Evolutionary conservation across 306 rosid species (phyloP).

Genomic region (Abrus pulchellus): DNA sequence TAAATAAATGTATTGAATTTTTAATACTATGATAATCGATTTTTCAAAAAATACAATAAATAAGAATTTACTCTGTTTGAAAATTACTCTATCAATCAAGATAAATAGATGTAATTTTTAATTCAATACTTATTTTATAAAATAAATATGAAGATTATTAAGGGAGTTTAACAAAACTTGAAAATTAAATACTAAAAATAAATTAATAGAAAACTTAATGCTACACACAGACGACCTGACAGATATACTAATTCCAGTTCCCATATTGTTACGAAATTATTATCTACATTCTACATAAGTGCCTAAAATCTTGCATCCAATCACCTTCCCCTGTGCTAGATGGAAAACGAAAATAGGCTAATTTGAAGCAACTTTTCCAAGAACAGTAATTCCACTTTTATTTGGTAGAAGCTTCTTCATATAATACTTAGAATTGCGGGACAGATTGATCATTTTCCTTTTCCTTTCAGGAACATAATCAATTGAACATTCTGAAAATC

Average conservation of each 20-base stretch:
- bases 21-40: too few species aligned
- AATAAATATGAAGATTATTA: too few species aligned
- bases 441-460: slow-evolving; percentile 74
- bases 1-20: too few species aligned
- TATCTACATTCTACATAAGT: slow-evolving; percentile 19
- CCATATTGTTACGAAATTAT: slow-evolving; percentile 11
- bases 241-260: slow-evolving; percentile 2
- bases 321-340: background rate
- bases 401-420: slow-evolving; percentile 85
- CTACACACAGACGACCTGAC: slow-evolving; percentile 25
- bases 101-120: too few species aligned
- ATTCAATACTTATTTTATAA: too few species aligned
- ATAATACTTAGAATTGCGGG: slow-evolving; percentile 93
- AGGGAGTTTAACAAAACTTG: too few species aligned
- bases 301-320: slow-evolving; percentile 33
- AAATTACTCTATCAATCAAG: too few species aligned
- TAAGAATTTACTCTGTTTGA: too few species aligned
- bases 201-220: background rate
- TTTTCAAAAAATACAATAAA: too few species aligned
- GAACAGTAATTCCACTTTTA: slow-evolving; percentile 71
- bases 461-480: slow-evolving; percentile 79
- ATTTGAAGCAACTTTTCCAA: slow-evolving; percentile 48
- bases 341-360: slow-evolving; percentile 30
- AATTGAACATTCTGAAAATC: slow-evolving; percentile 92
- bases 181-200: background rate